These are phyloP conservation scores for Podila minutissima DNA, from an alignment of 192 early-diverging fungal genomes.

Conservation along the genomic window DNA sequence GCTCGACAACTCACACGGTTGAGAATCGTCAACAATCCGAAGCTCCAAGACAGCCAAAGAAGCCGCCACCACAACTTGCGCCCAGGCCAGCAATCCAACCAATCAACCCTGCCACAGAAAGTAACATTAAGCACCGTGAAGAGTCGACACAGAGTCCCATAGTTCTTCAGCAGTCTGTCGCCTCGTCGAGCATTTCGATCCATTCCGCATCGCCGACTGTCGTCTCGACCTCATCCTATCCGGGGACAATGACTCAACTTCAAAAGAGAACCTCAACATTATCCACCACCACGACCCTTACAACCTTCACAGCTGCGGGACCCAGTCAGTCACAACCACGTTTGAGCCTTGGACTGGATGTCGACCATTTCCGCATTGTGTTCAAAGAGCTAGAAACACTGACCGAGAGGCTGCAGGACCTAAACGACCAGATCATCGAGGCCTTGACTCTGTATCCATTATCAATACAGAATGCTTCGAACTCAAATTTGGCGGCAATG, in stretches of 20 bases:
- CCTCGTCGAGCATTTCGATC: neutral
- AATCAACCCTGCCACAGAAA: neutral
- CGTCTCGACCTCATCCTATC: neutral
- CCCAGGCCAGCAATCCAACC: no score
- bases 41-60: no score
- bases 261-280: neutral
- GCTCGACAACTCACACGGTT: no score
- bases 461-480: neutral
- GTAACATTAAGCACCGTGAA: neutral
- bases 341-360: conserved; percentile 3
- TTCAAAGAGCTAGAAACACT: conserved; percentile 12
- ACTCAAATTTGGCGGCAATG: neutral
- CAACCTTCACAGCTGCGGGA: neutral
- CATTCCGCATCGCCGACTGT: neutral
- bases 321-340: neutral
- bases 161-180: neutral
- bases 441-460: conserved; percentile 14
- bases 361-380: conserved; percentile 12
- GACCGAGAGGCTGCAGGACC: conserved; percentile 15
- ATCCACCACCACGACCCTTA: neutral
- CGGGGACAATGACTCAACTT: neutral
- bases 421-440: conserved; percentile 37
- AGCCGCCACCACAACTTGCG: no score
- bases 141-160: conserved; percentile 1
- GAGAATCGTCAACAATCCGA: no score